Conservation (phyloP, 2,329 filamentous ascomycete genomes). For the Pseudocercospora pini-densiflorae region DNA sequence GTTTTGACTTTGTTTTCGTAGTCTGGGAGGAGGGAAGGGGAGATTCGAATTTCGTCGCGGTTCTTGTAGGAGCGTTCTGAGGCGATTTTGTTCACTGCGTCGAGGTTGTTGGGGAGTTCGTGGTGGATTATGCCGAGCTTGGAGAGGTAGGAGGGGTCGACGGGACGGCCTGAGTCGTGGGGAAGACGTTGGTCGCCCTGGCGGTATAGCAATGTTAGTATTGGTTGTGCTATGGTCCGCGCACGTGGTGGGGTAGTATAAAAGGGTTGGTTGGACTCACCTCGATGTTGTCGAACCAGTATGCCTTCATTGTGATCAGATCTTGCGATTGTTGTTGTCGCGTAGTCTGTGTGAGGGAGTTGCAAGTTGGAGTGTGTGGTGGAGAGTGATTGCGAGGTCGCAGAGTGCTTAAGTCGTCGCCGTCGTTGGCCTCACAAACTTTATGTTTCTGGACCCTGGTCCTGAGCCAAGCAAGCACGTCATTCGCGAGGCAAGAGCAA, state of each 20-base stretch:
- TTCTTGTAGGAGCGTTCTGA: conserved; percentile 83
- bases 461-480: not conserved
- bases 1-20: conserved; percentile 94
- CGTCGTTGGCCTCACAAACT: not conserved
- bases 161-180: conserved; percentile 79
- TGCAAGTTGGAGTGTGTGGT: not conserved
- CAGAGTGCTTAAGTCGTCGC: not conserved
- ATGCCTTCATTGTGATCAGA: conserved; percentile 65
- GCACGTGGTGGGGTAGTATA: not conserved
- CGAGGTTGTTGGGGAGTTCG: conserved; percentile 61
- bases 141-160: conserved; percentile 68
- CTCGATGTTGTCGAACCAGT: conserved; percentile 70
- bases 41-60: conserved; percentile 90
- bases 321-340: not conserved
- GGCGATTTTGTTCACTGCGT: conserved; percentile 75
- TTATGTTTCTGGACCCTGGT: conserved; percentile 1
- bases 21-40: conserved; percentile 77
- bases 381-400: not conserved
- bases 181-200: conserved; percentile 92
- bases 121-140: conserved; percentile 78
- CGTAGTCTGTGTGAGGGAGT: not conserved
- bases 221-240: not conserved
- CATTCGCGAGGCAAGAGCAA: conserved; percentile 3
- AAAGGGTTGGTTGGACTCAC: conserved; percentile 46
- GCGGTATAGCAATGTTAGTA: conserved; percentile 6